These are phyloP conservation scores for Begonia peltatifolia DNA, from an alignment of 306 rosid genomes.

Conservation along the genomic window DNA sequence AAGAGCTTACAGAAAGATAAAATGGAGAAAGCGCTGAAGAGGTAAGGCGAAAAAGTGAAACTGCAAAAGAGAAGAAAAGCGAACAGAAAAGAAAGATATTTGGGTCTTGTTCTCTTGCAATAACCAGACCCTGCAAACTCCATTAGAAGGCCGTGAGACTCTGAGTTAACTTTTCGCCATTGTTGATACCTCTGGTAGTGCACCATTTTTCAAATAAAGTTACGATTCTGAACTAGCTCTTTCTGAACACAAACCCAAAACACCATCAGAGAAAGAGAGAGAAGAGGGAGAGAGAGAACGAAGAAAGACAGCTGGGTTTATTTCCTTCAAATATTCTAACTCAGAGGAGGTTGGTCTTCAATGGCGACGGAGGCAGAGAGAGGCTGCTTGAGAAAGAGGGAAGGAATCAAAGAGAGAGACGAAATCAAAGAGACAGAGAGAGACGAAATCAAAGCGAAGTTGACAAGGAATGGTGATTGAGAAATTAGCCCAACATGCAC, in stretches of 20 bases:
- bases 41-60: slow-evolving; percentile 36
- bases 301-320: neutral
- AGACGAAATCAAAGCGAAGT: neutral
- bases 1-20: slow-evolving; percentile 27
- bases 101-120: slow-evolving; percentile 47
- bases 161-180: slow-evolving; percentile 22
- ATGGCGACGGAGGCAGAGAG: neutral
- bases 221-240: neutral
- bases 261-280: neutral
- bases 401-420: slow-evolving; percentile 4
- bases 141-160: slow-evolving; percentile 29
- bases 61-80: slow-evolving; percentile 45
- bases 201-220: slow-evolving; percentile 33
- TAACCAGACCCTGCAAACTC: slow-evolving; percentile 25
- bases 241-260: neutral
- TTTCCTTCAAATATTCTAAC: neutral
- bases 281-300: neutral
- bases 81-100: slow-evolving; percentile 35
- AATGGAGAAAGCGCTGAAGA: slow-evolving; percentile 26
- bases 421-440: slow-evolving; percentile 3
- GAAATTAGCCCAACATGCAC: too few species aligned
- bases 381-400: slow-evolving; percentile 1
- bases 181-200: slow-evolving; percentile 30
- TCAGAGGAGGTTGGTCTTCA: neutral
- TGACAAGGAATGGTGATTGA: too few species aligned